phyloP scores from a whole-genome alignment of 1,284 basidiomycete species.

The Rhodotorula sp. region DNA sequence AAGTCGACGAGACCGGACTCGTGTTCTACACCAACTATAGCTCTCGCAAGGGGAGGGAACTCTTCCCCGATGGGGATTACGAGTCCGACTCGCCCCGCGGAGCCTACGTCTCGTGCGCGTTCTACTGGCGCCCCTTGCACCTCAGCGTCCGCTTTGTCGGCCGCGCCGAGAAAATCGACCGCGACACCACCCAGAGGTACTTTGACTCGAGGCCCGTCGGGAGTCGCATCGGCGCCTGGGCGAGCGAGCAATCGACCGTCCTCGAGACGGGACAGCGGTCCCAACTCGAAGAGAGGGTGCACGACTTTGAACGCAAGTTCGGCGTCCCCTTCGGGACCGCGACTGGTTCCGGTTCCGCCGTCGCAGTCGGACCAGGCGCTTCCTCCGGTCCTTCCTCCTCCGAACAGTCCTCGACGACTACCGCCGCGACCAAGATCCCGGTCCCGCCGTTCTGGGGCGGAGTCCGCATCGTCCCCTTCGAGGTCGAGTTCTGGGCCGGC shows the following conservation, averaged over 20 bases:
- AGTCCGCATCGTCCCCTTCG: conserved; percentile 83
- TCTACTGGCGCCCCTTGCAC: conserved; percentile 88
- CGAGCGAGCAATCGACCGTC: conserved; percentile 77
- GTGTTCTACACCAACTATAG: conserved; percentile 96
- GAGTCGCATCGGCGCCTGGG: conserved; percentile 86
- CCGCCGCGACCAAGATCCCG: conserved; percentile 56
- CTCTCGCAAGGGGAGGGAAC: conserved; percentile 83
- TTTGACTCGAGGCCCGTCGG: conserved; percentile 79
- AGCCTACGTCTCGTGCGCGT: conserved; percentile 69
- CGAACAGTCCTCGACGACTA: too few relatives aligned
- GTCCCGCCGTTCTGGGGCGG: conserved; percentile 95
- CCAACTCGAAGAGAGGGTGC: conserved; percentile 61
- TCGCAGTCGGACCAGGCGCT: conserved; percentile 37
- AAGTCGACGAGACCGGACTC: conserved; percentile 80
- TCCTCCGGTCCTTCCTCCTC: conserved; percentile 15
- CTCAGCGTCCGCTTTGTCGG: conserved; percentile 83
- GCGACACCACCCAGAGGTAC: conserved; percentile 75
- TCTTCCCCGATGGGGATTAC: conserved; percentile 49
- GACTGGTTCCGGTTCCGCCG: conserved; percentile 18
- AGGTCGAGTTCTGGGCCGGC: conserved; percentile 90
- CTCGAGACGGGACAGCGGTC: conserved; percentile 63
- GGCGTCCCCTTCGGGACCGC: conserved; percentile 52
- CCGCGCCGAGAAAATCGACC: conserved; percentile 69
- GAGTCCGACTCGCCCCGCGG: conserved; percentile 51
- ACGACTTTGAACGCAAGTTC: conserved; percentile 63